phyloP scores from a whole-genome alignment of 805 yeast species.

The Pichia pseudocactophila region DNA sequence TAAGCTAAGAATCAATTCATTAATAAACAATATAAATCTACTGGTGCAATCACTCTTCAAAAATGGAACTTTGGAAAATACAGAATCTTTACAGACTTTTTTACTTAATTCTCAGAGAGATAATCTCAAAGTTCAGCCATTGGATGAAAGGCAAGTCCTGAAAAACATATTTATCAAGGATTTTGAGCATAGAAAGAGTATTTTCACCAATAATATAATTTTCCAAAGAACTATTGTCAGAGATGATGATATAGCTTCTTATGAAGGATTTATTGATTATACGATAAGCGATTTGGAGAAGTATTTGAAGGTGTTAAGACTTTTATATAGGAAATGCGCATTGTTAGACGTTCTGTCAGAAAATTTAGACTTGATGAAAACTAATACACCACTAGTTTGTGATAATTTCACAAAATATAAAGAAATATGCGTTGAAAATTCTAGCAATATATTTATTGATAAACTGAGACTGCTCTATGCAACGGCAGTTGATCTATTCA shows the following conservation, averaged over 20 bases:
- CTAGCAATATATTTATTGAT: constrained; percentile 8
- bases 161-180: constrained; percentile 1
- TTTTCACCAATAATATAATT: background rate
- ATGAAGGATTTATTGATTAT: constrained; percentile 39
- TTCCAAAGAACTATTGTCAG: constrained; percentile 14
- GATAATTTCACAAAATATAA: background rate
- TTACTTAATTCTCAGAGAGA: constrained; percentile 3
- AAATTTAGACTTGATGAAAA: constrained; percentile 6
- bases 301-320: constrained; percentile 25
- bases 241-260: constrained; percentile 34
- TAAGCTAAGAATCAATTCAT: constrained; percentile 39
- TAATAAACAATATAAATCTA: constrained; percentile 40
- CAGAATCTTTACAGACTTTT: constrained; percentile 3
- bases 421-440: constrained; percentile 6
- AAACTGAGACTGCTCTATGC: constrained; percentile 6
- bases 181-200: background rate
- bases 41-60: constrained; percentile 34
- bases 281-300: constrained; percentile 35
- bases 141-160: constrained; percentile 4
- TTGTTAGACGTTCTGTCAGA: constrained; percentile 5
- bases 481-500: constrained; percentile 21
- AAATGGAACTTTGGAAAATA: constrained; percentile 10
- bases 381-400: constrained; percentile 10
- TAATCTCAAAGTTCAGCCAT: background rate
- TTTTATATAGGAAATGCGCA: constrained; percentile 26